A percentile compares a stretch with the other conserved stretches of the same genome.
Conservation (phyloP, 2,329 filamentous ascomycete genomes). For the Proliferodiscus dingleyae region DNA sequence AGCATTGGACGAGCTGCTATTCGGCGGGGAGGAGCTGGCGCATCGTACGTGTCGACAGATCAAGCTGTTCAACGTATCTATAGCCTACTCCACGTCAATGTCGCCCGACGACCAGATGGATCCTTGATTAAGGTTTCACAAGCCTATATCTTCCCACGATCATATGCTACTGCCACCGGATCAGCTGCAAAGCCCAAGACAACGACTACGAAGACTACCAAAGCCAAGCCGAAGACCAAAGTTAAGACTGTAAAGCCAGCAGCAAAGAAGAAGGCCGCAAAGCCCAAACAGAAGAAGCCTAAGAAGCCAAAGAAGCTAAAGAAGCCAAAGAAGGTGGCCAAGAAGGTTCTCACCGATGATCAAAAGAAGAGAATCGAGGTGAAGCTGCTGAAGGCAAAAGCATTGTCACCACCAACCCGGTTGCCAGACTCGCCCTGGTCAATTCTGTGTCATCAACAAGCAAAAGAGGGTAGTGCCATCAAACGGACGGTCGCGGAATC, state of each 20-base stretch:
- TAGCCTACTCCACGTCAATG: conserved; percentile 24
- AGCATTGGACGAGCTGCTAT: conserved; percentile 29
- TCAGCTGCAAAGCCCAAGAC: conserved; percentile 1
- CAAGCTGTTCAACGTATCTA: conserved; percentile 20
- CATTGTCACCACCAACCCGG: conserved; percentile 32
- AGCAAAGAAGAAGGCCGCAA: conserved; percentile 7
- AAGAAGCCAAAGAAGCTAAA: conserved; percentile 14
- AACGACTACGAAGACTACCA: conserved; percentile 2
- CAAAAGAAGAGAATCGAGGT: conserved; percentile 25
- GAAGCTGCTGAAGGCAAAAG: conserved; percentile 19
- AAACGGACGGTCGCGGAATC: conserved; percentile 5
- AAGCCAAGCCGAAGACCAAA: conserved; percentile 4
- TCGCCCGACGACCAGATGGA: conserved; percentile 12
- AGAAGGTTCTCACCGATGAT: conserved; percentile 31
- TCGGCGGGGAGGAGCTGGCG: conserved; percentile 20
- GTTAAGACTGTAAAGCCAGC: conserved; percentile 1
- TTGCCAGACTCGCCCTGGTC: conserved; percentile 27
- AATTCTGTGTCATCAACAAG: conserved; percentile 8
- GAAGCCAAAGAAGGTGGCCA: conserved; percentile 22
- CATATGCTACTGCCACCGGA: conserved; percentile 21
- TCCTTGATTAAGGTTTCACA: conserved; percentile 9
- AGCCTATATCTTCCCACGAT: conserved; percentile 9
- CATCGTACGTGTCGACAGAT: conserved; percentile 22
- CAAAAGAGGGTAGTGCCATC: background rate
- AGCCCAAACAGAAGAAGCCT: conserved; percentile 23